These are phyloP conservation scores for Sporothrix dimorphospora DNA, from an alignment of 2,329 filamentous ascomycete species.

Conservation along the genomic window DNA sequence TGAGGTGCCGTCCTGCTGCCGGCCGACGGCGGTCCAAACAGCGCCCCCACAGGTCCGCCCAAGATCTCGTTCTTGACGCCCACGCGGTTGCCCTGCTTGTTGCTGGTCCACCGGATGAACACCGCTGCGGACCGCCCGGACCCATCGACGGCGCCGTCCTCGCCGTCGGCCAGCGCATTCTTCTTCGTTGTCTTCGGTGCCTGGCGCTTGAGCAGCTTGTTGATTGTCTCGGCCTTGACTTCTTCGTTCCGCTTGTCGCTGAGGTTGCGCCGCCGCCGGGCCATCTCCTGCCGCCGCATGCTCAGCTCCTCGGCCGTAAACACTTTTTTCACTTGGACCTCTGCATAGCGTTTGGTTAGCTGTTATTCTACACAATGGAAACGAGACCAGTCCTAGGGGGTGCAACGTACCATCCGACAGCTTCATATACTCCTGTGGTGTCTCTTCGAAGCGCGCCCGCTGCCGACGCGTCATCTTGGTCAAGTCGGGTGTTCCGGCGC, in stretches of 20 bases:
- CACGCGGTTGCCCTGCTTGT: conserved; percentile 63
- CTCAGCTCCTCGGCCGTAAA: conserved; percentile 65
- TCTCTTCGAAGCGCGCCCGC: conserved; percentile 60
- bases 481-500: conserved; percentile 56
- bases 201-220: conserved; percentile 85
- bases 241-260: conserved; percentile 67
- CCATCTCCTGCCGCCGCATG: conserved; percentile 66
- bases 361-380: not conserved
- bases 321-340: conserved; percentile 65
- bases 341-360: conserved; percentile 40
- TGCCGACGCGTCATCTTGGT: conserved; percentile 65
- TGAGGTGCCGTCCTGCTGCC: conserved; percentile 39
- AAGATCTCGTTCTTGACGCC: conserved; percentile 71
- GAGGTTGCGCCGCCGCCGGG: conserved; percentile 62
- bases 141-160: conserved; percentile 46
- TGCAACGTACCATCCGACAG: conserved; percentile 59
- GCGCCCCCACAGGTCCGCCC: conserved; percentile 60
- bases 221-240: conserved; percentile 86
- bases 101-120: conserved; percentile 73
- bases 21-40: conserved; percentile 52
- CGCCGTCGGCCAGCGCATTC: conserved; percentile 54
- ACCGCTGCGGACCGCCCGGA: conserved; percentile 50
- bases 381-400: not conserved
- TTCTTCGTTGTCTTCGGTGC: conserved; percentile 69
- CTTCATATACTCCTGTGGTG: conserved; percentile 60